phyloP scores from a whole-genome alignment of 169 alveolate species.

The Plasmodium sp. region DNA sequence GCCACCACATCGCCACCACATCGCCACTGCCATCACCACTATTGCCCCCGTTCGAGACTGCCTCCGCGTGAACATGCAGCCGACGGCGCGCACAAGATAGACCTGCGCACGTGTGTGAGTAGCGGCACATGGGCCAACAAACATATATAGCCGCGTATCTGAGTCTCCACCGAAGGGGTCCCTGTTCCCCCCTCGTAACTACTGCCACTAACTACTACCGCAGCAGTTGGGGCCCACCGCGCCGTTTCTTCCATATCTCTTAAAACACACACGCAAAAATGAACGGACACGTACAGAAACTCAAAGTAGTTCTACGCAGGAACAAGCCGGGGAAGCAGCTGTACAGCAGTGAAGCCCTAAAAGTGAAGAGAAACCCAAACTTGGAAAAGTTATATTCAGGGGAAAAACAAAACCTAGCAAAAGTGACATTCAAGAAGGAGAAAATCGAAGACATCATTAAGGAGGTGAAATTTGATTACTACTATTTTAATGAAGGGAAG shows the following conservation, averaged over 20 bases:
- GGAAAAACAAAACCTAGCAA: conserved; percentile 74
- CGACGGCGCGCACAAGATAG: neutral
- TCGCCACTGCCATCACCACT: neutral
- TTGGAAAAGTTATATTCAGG: conserved; percentile 68
- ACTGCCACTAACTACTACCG: neutral
- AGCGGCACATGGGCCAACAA: neutral
- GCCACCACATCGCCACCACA: neutral
- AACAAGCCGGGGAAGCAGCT: conserved; percentile 1
- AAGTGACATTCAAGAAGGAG: conserved; percentile 84
- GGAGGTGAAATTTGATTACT: conserved; percentile 87
- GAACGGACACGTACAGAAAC: conserved; percentile 24
- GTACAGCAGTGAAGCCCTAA: conserved; percentile 17
- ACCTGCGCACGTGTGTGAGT: neutral
- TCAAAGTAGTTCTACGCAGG: neutral
- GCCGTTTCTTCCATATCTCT: neutral
- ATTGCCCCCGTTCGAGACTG: neutral
- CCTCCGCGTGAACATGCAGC: neutral
- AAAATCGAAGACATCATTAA: conserved; percentile 81
- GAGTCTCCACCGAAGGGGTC: neutral
- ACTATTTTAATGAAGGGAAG: conserved; percentile 83
- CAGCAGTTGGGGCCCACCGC: neutral
- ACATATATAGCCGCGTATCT: neutral
- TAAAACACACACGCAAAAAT: conserved; percentile 1
- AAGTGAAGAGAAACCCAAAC: conserved; percentile 34
- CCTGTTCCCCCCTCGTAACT: neutral